A percentile compares a stretch with the other conserved stretches of the same genome.
Evolutionary conservation across 2,329 filamentous ascomycete genomes (phyloP).

Genomic region (Colletotrichum viniferum): DNA sequence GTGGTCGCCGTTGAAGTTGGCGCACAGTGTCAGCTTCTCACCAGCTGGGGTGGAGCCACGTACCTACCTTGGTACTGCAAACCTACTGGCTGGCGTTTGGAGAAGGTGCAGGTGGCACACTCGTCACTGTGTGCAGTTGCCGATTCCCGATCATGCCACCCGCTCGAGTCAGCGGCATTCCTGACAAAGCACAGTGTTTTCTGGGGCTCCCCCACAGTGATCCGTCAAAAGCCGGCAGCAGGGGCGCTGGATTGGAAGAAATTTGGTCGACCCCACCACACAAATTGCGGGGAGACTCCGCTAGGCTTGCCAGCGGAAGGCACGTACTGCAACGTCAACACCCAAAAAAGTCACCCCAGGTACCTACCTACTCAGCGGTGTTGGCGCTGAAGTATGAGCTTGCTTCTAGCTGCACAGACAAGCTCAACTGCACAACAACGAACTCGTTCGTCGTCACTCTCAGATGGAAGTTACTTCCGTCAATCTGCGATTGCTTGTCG

Average conservation of each 20-base stretch:
- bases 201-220: not conserved
- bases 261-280: not conserved
- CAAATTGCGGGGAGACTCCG: conserved; percentile 17
- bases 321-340: not conserved
- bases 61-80: not conserved
- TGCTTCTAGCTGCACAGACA: not conserved
- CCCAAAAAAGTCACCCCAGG: not conserved
- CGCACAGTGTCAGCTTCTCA: not conserved
- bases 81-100: not conserved
- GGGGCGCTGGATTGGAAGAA: not conserved
- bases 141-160: not conserved
- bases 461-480: not conserved
- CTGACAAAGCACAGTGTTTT: conserved; percentile 1
- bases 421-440: not conserved
- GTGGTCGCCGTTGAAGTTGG: not conserved
- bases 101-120: not conserved
- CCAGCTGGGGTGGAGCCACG: not conserved
- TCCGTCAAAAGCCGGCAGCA: conserved; percentile 1
- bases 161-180: not conserved
- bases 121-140: not conserved
- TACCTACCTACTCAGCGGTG: not conserved
- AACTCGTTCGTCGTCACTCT: not conserved
- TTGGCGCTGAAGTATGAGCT: not conserved
- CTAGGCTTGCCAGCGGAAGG: not conserved
- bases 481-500: not conserved